Evolutionary conservation across 2,329 filamentous ascomycete species (phyloP).

Genomic region (Lachnellula arida): DNA sequence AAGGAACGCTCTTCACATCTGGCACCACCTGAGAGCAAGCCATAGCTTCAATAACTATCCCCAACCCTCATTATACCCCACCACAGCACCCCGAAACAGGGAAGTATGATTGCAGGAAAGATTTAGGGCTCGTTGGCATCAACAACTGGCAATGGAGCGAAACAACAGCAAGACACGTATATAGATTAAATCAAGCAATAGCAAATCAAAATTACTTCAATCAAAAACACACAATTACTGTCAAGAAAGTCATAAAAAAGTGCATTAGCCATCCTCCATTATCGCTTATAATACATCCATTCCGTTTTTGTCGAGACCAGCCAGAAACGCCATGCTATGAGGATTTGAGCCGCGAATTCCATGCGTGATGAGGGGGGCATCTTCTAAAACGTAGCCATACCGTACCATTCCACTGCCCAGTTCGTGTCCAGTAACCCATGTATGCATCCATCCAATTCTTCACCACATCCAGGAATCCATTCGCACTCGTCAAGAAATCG

Average conservation of each 20-base stretch:
- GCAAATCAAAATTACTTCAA: too few species aligned
- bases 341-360: not conserved
- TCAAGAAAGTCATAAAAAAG: not conserved
- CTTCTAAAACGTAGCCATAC: not conserved
- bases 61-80: too few species aligned
- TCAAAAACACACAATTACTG: too few species aligned
- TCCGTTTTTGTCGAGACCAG: not conserved
- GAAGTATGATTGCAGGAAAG: not conserved
- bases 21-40: too few species aligned
- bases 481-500: too few species aligned
- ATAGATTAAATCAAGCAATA: too few species aligned
- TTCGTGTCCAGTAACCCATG: not conserved
- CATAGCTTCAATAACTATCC: too few species aligned
- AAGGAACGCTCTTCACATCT: too few species aligned
- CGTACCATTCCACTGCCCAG: not conserved
- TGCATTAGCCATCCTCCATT: too few species aligned
- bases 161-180: too few species aligned
- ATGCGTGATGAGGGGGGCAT: not conserved
- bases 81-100: not conserved
- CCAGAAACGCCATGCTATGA: constrained; percentile 1
- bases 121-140: not conserved
- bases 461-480: too few species aligned
- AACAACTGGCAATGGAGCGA: too few species aligned
- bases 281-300: not conserved
- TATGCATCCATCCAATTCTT: constrained; percentile 5